A percentile compares a stretch with the other conserved stretches of the same genome.
phyloP scores from a whole-genome alignment of 495 filamentous ascomycete genomes.

The Trichocladium uniseriatum region DNA sequence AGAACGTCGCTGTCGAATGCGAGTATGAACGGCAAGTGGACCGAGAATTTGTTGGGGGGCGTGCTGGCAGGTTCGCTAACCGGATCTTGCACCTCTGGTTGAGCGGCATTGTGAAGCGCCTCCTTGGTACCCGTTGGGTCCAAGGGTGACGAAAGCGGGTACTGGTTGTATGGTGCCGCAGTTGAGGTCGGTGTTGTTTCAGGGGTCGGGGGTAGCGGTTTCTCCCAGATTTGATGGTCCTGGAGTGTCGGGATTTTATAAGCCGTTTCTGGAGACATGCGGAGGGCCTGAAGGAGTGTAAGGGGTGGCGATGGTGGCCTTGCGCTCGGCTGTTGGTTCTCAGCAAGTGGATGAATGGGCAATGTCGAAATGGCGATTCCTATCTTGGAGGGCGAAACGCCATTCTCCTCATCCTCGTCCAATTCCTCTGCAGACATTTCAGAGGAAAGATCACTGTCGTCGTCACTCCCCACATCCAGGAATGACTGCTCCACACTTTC shows the following conservation, averaged over 20 bases:
- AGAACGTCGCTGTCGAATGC: slow-evolving; percentile 83
- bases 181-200: slow-evolving; percentile 42
- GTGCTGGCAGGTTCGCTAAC: slow-evolving; percentile 7
- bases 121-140: slow-evolving; percentile 34
- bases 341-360: slow-evolving; percentile 55
- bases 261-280: slow-evolving; percentile 32
- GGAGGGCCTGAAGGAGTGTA: slow-evolving; percentile 55
- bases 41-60: slow-evolving; percentile 23
- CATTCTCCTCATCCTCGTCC: slow-evolving; percentile 36
- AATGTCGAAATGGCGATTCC: slow-evolving; percentile 40
- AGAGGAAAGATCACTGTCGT: slow-evolving; percentile 68
- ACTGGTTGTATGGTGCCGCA: slow-evolving; percentile 16
- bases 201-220: slow-evolving; percentile 44
- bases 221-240: slow-evolving; percentile 38
- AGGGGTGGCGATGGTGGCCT: slow-evolving; percentile 74
- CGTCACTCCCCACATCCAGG: slow-evolving; percentile 57
- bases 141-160: slow-evolving; percentile 20
- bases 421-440: slow-evolving; percentile 65
- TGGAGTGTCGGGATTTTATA: slow-evolving; percentile 28
- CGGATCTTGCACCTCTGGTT: slow-evolving; percentile 21
- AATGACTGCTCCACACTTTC: slow-evolving; percentile 48
- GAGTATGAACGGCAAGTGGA: slow-evolving; percentile 84
- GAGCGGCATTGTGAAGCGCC: slow-evolving; percentile 30
- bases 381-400: slow-evolving; percentile 25
- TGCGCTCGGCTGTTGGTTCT: slow-evolving; percentile 10